Conservation (phyloP, 2,329 filamentous ascomycete genomes). For the Verticillium klebahnii region DNA sequence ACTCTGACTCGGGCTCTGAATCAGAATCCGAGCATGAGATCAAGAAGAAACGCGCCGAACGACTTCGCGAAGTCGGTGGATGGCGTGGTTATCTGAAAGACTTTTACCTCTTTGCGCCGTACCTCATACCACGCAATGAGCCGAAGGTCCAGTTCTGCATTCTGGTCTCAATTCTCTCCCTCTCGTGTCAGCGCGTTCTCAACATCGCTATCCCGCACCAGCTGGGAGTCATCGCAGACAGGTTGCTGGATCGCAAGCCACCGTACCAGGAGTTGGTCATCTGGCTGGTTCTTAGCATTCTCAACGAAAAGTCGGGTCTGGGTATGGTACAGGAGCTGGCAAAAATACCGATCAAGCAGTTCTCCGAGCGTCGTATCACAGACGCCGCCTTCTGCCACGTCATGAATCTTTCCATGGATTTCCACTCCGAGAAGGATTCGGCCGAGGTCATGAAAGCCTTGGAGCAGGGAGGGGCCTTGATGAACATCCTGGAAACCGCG, state of each 20-base stretch:
- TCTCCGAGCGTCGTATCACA: slow-evolving; percentile 48
- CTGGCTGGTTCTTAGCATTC: slow-evolving; percentile 4
- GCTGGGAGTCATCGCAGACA: slow-evolving; percentile 24
- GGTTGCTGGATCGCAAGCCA: slow-evolving; percentile 15
- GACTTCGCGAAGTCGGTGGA: slow-evolving; percentile 21
- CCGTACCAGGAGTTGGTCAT: slow-evolving; percentile 2
- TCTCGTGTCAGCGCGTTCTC: slow-evolving; percentile 18
- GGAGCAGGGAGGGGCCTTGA: slow-evolving; percentile 57
- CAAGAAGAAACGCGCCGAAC: slow-evolving; percentile 20
- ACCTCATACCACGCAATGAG: slow-evolving; percentile 23
- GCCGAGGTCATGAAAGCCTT: slow-evolving; percentile 60
- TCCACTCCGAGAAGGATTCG: slow-evolving; percentile 61
- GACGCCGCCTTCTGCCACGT: slow-evolving; percentile 62
- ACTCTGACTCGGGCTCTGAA: not conserved
- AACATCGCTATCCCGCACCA: slow-evolving; percentile 26
- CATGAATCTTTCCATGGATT: slow-evolving; percentile 66
- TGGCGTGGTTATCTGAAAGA: slow-evolving; percentile 25
- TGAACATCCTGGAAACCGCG: slow-evolving; percentile 53
- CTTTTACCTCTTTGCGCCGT: slow-evolving; percentile 24
- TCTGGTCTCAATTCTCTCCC: slow-evolving; percentile 15
- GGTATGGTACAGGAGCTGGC: slow-evolving; percentile 17
- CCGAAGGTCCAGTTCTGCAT: slow-evolving; percentile 24
- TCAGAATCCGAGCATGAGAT: slow-evolving; percentile 9
- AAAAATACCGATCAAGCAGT: slow-evolving; percentile 29
- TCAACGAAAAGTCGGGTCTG: slow-evolving; percentile 3